phyloP scores from a whole-genome alignment of 2,329 filamentous ascomycete species.

The Beauveria asiatica region DNA sequence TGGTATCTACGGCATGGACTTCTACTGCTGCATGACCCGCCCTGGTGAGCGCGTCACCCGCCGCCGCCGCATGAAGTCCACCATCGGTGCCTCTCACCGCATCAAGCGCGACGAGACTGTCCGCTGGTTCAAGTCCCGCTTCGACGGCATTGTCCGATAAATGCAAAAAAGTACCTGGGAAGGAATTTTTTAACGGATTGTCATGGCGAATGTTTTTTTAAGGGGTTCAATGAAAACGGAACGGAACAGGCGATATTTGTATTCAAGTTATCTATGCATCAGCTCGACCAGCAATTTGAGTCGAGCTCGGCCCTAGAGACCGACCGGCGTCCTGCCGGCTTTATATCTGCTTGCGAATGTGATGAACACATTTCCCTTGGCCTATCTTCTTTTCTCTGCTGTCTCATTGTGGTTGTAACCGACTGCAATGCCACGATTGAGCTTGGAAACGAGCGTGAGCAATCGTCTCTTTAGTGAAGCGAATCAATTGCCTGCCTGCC shows the following conservation, averaged over 20 bases:
- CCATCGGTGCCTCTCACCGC: conserved; percentile 79
- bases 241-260: conserved; percentile 28
- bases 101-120: conserved; percentile 93
- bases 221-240: conserved; percentile 18
- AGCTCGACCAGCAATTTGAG: conserved; percentile 44
- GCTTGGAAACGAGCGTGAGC: conserved; percentile 7
- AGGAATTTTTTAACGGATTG: conserved; percentile 28
- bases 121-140: conserved; percentile 88
- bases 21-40: conserved; percentile 99
- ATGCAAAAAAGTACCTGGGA: conserved; percentile 27
- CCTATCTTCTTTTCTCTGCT: conserved; percentile 8
- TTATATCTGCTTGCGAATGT: conserved; percentile 30
- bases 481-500: neutral
- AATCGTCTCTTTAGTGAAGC: neutral
- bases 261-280: conserved; percentile 38
- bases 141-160: conserved; percentile 99
- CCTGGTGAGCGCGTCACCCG: conserved; percentile 96
- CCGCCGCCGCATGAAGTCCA: conserved; percentile 82
- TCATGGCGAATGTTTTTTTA: conserved; percentile 32
- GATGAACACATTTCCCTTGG: conserved; percentile 22
- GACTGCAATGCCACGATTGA: conserved; percentile 5
- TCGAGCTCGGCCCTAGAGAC: conserved; percentile 65
- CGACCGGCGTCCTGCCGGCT: conserved; percentile 61
- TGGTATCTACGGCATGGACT: conserved; percentile 99
- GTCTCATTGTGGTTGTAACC: neutral